A percentile compares a stretch with the other conserved stretches of the same genome.
phyloP scores from a whole-genome alignment of 2,329 filamentous ascomycete species.

The Trichoderma hamatum region DNA sequence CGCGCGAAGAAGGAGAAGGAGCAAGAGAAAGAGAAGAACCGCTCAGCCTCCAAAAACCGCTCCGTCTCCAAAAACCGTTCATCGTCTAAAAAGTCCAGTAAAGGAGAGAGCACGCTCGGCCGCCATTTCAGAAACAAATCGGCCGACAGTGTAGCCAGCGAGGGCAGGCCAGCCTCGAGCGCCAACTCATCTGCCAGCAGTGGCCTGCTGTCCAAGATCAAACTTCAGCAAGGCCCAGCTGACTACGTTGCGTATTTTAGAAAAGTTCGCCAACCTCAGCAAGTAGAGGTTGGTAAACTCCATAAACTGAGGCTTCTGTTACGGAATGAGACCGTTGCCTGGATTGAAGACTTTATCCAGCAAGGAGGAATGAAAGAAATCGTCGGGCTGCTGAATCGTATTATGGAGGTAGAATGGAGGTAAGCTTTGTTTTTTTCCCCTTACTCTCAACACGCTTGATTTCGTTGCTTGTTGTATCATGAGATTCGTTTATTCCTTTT shows the following conservation, averaged over 20 bases:
- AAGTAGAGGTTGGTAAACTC: conserved; percentile 89
- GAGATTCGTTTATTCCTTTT: not conserved
- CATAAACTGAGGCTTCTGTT: conserved; percentile 90
- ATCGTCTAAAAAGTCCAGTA: conserved; percentile 70
- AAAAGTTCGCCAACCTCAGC: conserved; percentile 78
- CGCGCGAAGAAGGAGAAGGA: conserved; percentile 62
- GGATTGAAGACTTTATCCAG: conserved; percentile 90
- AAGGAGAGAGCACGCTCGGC: conserved; percentile 63
- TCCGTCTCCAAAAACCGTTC: conserved; percentile 70
- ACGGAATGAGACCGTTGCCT: conserved; percentile 91
- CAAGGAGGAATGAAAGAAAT: conserved; percentile 93
- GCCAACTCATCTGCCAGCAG: conserved; percentile 53
- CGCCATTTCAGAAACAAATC: conserved; percentile 73
- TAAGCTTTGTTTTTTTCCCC: conserved; percentile 39
- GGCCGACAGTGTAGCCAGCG: conserved; percentile 67
- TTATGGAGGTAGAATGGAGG: conserved; percentile 96
- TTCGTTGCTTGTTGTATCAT: not conserved
- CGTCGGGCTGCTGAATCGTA: conserved; percentile 82
- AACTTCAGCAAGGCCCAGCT: conserved; percentile 72
- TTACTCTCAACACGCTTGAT: too few species aligned
- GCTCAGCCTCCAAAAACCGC: conserved; percentile 26
- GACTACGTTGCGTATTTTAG: conserved; percentile 87
- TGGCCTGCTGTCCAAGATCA: conserved; percentile 67
- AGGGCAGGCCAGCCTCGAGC: conserved; percentile 57
- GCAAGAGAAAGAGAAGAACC: conserved; percentile 30